phyloP scores from a whole-genome alignment of 140 eudicot genomes.

The Ambrosia hybrid region DNA sequence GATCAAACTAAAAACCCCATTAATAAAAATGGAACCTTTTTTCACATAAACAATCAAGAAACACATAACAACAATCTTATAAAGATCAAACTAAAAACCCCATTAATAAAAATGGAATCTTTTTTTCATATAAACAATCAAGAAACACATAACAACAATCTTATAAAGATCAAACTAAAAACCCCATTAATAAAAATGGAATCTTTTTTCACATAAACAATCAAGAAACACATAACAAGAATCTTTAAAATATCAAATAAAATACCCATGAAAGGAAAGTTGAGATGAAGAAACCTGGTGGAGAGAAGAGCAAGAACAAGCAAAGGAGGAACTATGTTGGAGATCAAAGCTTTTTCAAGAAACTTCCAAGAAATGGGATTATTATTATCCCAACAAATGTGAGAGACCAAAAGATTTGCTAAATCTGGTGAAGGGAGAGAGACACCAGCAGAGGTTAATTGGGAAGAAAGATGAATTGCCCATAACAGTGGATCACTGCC shows the following conservation, averaged over 20 bases:
- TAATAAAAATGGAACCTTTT: conserved; percentile 2
- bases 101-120: background rate
- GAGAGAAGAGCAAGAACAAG: conserved; percentile 87
- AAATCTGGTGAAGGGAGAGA: conserved; percentile 65
- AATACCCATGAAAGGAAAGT: background rate
- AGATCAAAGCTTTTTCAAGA: conserved; percentile 65
- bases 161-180: background rate
- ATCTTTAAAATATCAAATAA: background rate
- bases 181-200: conserved; percentile 2
- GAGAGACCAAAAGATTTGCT: conserved; percentile 63
- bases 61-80: background rate
- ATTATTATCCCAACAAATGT: conserved; percentile 93
- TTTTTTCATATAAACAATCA: background rate
- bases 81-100: too few relatives aligned
- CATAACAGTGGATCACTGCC: conserved; percentile 71
- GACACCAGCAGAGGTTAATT: conserved; percentile 57
- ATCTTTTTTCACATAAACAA: background rate
- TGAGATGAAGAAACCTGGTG: conserved; percentile 42
- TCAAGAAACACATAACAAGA: background rate
- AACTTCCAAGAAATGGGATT: conserved; percentile 88
- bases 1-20: background rate
- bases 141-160: background rate
- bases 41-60: background rate
- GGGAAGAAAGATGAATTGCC: conserved; percentile 75
- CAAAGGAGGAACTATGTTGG: conserved; percentile 70